Percentiles rank a stretch among this genome's conserved stretches.
These are phyloP conservation scores for Taphrina deformans DNA, from an alignment of 1,139 yeast genomes.

Conservation along the genomic window DNA sequence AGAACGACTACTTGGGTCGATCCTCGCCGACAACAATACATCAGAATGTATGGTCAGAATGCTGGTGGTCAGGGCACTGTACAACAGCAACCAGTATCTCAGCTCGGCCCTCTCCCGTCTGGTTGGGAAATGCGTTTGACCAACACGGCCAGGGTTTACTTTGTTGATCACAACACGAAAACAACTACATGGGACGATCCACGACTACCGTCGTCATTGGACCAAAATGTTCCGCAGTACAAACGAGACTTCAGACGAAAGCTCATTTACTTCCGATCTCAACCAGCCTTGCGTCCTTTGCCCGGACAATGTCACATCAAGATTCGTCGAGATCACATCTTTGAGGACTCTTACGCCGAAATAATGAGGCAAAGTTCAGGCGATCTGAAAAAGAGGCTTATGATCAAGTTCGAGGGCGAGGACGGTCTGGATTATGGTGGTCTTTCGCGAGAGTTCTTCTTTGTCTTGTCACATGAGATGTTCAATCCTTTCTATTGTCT, in stretches of 20 bases:
- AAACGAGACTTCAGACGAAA: conserved; percentile 98
- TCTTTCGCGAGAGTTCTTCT: conserved; percentile 96
- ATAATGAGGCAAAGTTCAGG: conserved; percentile 98
- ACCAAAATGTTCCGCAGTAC: conserved; percentile 97
- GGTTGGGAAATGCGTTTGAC: conserved; percentile 99
- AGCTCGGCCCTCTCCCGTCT: conserved; percentile 93
- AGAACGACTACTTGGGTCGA: conserved; percentile 99
- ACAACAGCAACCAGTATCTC: conserved; percentile 98
- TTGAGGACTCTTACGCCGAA: conserved; percentile 97
- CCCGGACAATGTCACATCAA: conserved; percentile 99
- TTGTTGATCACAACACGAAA: conserved; percentile 97
- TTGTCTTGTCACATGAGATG: conserved; percentile 94
- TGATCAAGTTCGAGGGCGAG: conserved; percentile 98
- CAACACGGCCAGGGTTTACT: conserved; percentile 95
- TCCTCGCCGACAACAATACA: conserved; percentile 92
- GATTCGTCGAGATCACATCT: conserved; percentile 93
- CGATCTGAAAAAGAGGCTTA: conserved; percentile 91
- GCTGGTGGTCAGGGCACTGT: conserved; percentile 67
- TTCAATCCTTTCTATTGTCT: conserved; percentile 96
- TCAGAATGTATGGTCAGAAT: conserved; percentile 76
- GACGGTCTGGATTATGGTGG: conserved; percentile 99
- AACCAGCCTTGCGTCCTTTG: conserved; percentile 91
- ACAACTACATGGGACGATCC: conserved; percentile 99
- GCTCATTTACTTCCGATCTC: conserved; percentile 94
- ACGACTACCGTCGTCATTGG: conserved; percentile 91